Percentiles rank a stretch among this genome's conserved stretches.
These are phyloP conservation scores for Chlorophyllum brunneum DNA, from an alignment of 768 basidiomycete species.

Conservation along the genomic window DNA sequence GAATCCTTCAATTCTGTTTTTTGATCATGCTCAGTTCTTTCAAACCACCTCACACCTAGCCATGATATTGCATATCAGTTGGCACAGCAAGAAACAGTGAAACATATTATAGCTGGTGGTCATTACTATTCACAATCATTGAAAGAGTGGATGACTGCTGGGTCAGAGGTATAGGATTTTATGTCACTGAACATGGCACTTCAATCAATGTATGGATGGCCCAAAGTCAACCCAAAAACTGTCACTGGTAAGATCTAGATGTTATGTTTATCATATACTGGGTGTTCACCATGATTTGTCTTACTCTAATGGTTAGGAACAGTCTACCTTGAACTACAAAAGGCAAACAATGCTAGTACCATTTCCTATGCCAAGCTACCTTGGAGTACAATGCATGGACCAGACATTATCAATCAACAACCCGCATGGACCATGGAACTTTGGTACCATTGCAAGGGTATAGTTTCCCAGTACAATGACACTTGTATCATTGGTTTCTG, in stretches of 20 bases:
- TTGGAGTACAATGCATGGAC: conserved; percentile 12
- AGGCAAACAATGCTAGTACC: neutral
- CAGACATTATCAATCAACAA: conserved; percentile 13
- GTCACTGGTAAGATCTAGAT: neutral
- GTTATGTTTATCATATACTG: neutral
- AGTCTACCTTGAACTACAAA: neutral
- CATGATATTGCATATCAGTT: conserved; percentile 34
- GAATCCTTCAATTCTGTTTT: conserved; percentile 43
- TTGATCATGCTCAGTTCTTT: conserved; percentile 32
- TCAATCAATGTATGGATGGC: neutral
- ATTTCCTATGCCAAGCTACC: neutral
- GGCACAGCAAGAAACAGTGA: conserved; percentile 24
- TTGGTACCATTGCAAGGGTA: conserved; percentile 17
- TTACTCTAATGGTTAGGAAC: neutral
- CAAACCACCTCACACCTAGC: conserved; percentile 41
- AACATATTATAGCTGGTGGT: conserved; percentile 29
- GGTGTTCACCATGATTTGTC: neutral
- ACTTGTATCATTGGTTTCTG: conserved; percentile 19
- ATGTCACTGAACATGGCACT: conserved; percentile 14
- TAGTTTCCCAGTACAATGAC: conserved; percentile 18
- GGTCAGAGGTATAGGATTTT: conserved; percentile 16
- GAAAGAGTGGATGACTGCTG: conserved; percentile 18
- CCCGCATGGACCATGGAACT: neutral
- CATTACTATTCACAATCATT: neutral
- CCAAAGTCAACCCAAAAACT: neutral